Base-by-base conservation (phyloP, 169 alveolate species). In the Eimeria tenella region DNA sequence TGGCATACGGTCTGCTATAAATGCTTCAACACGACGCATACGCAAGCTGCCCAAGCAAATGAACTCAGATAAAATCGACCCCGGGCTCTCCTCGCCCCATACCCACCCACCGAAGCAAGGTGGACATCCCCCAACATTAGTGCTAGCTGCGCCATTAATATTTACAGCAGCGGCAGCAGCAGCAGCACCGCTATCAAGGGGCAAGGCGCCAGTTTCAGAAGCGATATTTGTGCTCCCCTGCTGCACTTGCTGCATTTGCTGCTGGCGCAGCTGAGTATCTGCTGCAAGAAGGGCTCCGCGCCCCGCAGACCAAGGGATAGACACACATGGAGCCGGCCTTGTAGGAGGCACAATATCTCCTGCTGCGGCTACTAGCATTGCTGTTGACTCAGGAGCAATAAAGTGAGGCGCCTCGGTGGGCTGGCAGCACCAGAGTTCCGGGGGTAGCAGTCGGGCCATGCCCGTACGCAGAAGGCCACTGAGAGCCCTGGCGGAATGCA, bases 211-310 rank as follows among this genome's bases (percentile, higher is more conserved):
- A 31, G 42, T 31, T 31, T 31, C 42, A 63, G 23, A 8, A 63
- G 17, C 25, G 5, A 11, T 63, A 63, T 6, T 50, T 50, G 23
- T 49, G 25, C 77, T 68, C 11, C 42, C 77, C 70, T 53, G 87
- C 87, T 77, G 87, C 70, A 9, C 56, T 53, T 56, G 89, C 56
- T 81, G 89, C 74, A 53, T 56, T 53, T 81, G 89, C 89, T 55
- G 89, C 74, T n/a, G 55, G 3, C 5, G 73, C 68, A 77, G 86
- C 25, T 81, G 74, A 4, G 49, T 0, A 19, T 77, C 86, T 5
- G 89, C 89, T 6, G 56, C 74, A 42, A 73, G 17, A 1, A 56
- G 25, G 25, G 89, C 74, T 50, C 21, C 50, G 31, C 89, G 73
- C 10, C 68, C 49, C 0, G 89, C 89, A 7, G 89, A 81, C 89